phyloP scores from a whole-genome alignment of 1,139 yeast genomes.

The Waltiozyma solani region DNA sequence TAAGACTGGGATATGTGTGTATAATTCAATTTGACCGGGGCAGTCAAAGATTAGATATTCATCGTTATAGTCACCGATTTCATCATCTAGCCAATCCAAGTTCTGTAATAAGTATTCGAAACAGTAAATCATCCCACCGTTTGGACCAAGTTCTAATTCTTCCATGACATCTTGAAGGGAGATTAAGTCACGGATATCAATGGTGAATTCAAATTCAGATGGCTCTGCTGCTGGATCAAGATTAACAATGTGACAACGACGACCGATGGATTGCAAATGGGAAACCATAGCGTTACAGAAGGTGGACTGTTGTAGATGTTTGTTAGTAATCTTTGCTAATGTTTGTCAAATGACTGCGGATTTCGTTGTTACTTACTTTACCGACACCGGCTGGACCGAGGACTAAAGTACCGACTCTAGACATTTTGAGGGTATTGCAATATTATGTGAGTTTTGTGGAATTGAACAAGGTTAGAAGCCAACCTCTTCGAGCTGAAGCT shows the following conservation, averaged over 20 bases:
- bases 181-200: conserved; percentile 85
- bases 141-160: conserved; percentile 88
- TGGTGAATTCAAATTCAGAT: conserved; percentile 80
- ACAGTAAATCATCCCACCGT: conserved; percentile 89
- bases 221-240: conserved; percentile 98
- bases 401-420: conserved; percentile 91
- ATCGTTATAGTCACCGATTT: conserved; percentile 87
- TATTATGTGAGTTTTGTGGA: no score
- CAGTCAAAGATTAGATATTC: conserved; percentile 93
- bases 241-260: conserved; percentile 90
- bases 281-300: conserved; percentile 83
- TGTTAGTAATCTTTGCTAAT: no score
- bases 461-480: no score
- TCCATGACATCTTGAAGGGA: conserved; percentile 96
- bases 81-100: conserved; percentile 94
- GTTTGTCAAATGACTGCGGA: not conserved
- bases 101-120: conserved; percentile 83
- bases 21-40: conserved; percentile 95
- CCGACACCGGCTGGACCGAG: conserved; percentile 99
- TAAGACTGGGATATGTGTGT: conserved; percentile 88
- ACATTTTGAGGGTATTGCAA: conserved; percentile 41
- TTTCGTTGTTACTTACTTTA: conserved; percentile 27
- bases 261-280: conserved; percentile 83
- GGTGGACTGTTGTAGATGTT: conserved; percentile 38
- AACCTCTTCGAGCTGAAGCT: no score